Evolutionary conservation across 805 yeast species (phyloP), one percentile per base, ranked within the genome.

Genomic region (Kodamaea sagamina): DNA sequence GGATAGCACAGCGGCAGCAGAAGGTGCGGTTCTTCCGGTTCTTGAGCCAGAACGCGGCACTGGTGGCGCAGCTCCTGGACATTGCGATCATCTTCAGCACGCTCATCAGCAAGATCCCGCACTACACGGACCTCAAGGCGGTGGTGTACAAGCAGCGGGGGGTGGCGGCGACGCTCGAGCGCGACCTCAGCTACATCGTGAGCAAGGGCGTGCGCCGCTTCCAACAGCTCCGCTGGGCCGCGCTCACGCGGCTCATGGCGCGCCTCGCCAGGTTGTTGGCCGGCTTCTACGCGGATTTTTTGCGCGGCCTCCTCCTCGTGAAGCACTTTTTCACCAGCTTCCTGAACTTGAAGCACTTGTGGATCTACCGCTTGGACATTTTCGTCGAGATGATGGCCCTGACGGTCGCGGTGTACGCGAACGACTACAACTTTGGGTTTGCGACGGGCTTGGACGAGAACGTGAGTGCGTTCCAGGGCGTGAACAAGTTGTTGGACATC

Each of bases 61-160:
- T 35, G 21, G 40, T 41, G 19, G 19, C 32, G 4, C 44, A 28
- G 40, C 11, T 41, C 1, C 44, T 41, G 44, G 76, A 71, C 50
- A 55, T 68, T 26, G 51, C 69, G 21, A 67, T 67, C 43, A 69
- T 70, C 27, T 71, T 69, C 51, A 53, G 67, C 39, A 66, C 74
- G 11, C 53, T 71, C 32, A 53, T 71, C 19, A 50, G 55, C 34
- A 71, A 71, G 46, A 61, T 71, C 19, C 68, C 71, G 17, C 55
- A 68, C 44, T 69, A 68, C 44, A 74, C 68, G 32, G 76, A 71
- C 51, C 51, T 71, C 40, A 65, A 72, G 2, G 13, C 41, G n/a
- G 57, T 67, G 63, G 53, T 71, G 1, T 40, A 47, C 36, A 45
- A 46, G 21, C 52, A 63, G 4, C 56, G 55, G 41, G 16, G 43